Base-by-base conservation (phyloP, 805 yeast genomes). In the Pichia occidentalis region DNA sequence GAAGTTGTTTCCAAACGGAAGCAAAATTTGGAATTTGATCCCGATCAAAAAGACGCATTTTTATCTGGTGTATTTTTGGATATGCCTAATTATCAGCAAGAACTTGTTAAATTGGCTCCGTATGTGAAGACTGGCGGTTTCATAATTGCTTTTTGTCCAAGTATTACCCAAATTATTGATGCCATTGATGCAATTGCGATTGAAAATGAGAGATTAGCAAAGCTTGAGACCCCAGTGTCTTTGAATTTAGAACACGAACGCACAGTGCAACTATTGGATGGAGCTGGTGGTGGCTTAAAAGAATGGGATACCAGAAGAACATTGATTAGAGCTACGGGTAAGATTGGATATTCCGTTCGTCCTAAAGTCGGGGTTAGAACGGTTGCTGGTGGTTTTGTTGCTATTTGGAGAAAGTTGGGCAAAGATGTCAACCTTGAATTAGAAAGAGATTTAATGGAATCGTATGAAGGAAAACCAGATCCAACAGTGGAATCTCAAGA, bases 321-420 rank as follows among this genome's bases (percentile, higher is more conserved):
- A 1, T 40, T 49, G 2, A 59, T 67, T n/a, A 60, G 65, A 50
- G 60, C 64, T 4, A 61, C 65, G 2, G 67, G 66, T 3, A 61
- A 62, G 26, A 48, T 52, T 4, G 73, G 64, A 2, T 50, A 61
- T 40, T 72, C 70, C 4, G 70, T 73, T 35, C 56, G 76, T 44
- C 77, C 77, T 3, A 66, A 63, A 47, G 75, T 71, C 19, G 76
- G 75, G 0, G 50, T 58, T 2, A 58, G 64, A 43, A 59, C 65
- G 0, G 67, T 65, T 26, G 76, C 73, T 16, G 77, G 77, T 26
- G 77, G 77, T 8, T 71, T 71, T 48, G 64, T 70, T 26, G 67
- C 63, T 1, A 50, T 71, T 7, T 69, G 71, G 43, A 60, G 57
- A 40, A 68, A 65, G 35, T 39, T 43, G 24, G 44, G 49, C 28